Percentiles rank a stretch among this genome's conserved stretches.
These are phyloP conservation scores for Poa annua DNA, from an alignment of 176 grass and related monocot genomes.

Conservation along the genomic window DNA sequence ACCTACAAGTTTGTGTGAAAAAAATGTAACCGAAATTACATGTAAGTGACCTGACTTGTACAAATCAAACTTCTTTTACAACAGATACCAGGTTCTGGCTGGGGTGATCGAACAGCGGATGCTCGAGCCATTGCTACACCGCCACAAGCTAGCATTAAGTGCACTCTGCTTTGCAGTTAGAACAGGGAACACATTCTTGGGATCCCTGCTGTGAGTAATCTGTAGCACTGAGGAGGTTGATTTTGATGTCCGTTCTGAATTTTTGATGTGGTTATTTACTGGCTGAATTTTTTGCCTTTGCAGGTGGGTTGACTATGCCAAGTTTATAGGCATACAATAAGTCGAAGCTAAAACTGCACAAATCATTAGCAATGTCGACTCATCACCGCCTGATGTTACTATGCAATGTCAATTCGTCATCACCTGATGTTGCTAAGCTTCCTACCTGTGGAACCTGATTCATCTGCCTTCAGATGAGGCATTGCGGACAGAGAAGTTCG, in stretches of 20 bases:
- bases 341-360: slow-evolving; percentile 16
- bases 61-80: slow-evolving; percentile 20
- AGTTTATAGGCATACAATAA: slow-evolving; percentile 72
- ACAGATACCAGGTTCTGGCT: slow-evolving; percentile 88
- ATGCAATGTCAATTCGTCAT: slow-evolving; percentile 5
- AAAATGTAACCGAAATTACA: neutral
- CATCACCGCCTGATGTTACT: neutral
- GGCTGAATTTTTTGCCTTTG: slow-evolving; percentile 43
- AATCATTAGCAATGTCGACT: neutral
- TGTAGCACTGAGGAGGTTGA: slow-evolving; percentile 11
- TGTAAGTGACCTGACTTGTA: slow-evolving; percentile 2
- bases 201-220: slow-evolving; percentile 83
- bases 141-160: slow-evolving; percentile 60
- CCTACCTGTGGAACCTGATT: neutral
- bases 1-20: neutral
- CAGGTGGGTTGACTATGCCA: slow-evolving; percentile 94
- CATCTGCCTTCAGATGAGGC: slow-evolving; percentile 9
- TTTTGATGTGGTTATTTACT: slow-evolving; percentile 30
- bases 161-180: slow-evolving; percentile 94
- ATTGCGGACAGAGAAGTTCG: neutral
- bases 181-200: slow-evolving; percentile 96
- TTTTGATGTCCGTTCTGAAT: neutral
- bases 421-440: neutral
- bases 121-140: slow-evolving; percentile 87
- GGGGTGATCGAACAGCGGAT: slow-evolving; percentile 96